These are phyloP conservation scores for Cyclospora cayetanensis DNA, from an alignment of 169 alveolate genomes.

Conservation along the genomic window DNA sequence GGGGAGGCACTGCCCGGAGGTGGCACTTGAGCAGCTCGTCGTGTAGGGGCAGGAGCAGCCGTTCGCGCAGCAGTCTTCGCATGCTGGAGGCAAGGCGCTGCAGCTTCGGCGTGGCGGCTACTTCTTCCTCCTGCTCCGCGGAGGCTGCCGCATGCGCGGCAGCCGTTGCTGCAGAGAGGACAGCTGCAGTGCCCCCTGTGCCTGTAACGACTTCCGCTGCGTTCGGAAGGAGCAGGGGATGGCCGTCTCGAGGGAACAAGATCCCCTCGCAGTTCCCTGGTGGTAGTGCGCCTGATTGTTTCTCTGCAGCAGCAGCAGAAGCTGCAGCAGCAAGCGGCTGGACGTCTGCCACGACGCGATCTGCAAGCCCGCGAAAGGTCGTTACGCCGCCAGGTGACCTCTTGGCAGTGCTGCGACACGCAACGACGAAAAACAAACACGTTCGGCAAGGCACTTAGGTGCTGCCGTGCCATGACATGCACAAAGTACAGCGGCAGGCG, in stretches of 20 bases:
- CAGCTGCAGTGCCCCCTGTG: constrained; percentile 1
- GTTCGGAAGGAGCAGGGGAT: background rate
- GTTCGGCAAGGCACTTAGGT: background rate
- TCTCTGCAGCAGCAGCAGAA: background rate
- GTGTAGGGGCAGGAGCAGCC: constrained; percentile 56
- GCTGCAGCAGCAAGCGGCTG: constrained; percentile 29
- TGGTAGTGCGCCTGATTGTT: constrained; percentile 14
- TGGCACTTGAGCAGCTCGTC: background rate
- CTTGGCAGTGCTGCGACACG: constrained; percentile 7
- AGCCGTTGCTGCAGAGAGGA: constrained; percentile 16
- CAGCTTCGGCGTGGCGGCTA: background rate
- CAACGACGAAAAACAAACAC: background rate
- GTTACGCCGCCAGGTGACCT: background rate
- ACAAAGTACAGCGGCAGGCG: background rate
- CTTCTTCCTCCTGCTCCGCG: background rate
- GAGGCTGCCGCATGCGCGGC: constrained; percentile 31
- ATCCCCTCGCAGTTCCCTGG: background rate
- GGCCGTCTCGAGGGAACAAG: background rate
- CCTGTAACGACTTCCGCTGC: constrained; percentile 9
- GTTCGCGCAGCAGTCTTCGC: constrained; percentile 28
- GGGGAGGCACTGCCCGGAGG: background rate
- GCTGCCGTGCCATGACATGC: background rate
- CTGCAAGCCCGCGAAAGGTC: background rate
- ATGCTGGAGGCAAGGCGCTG: constrained; percentile 4
- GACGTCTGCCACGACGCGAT: background rate